Conservation (phyloP, 192 early-diverging fungal species). For the Jimgerdemannia lactiflua region DNA sequence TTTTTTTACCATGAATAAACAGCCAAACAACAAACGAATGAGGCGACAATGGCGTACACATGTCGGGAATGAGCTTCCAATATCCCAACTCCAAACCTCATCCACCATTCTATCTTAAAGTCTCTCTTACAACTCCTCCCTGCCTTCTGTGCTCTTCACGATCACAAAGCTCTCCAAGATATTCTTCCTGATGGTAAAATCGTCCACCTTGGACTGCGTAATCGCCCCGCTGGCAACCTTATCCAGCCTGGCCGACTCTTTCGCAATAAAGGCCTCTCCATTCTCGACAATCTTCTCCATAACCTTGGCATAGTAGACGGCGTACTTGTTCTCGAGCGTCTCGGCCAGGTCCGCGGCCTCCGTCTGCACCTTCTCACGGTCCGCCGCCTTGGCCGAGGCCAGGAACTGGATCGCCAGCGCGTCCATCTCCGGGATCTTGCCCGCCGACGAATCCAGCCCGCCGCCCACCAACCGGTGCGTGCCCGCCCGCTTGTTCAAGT, state of each 20-base stretch:
- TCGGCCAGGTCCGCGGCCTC: constrained; percentile 40
- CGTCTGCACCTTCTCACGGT: constrained; percentile 8
- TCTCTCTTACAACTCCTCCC: too few relatives aligned
- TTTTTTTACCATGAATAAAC: too few relatives aligned
- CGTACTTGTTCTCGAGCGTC: constrained; percentile 48
- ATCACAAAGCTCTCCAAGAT: constrained; percentile 58
- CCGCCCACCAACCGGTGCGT: constrained; percentile 77
- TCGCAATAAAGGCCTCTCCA: constrained; percentile 62
- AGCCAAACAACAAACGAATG: too few relatives aligned
- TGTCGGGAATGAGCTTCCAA: too few relatives aligned
- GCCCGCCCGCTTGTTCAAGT: constrained; percentile 82
- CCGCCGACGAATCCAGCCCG: constrained; percentile 60
- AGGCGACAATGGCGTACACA: too few relatives aligned
- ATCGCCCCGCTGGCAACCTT: constrained; percentile 75
- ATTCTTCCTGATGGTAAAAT: constrained; percentile 85
- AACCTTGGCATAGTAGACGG: constrained; percentile 88
- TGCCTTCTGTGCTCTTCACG: too few relatives aligned
- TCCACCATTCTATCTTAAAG: too few relatives aligned
- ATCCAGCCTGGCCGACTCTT: constrained; percentile 77
- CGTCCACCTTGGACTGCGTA: constrained; percentile 71
- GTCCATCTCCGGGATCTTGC: constrained; percentile 60
- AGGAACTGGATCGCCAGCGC: constrained; percentile 58
- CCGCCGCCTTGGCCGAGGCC: constrained; percentile 14
- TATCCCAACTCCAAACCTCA: too few relatives aligned
- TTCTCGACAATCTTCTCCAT: constrained; percentile 82